phyloP scores from a whole-genome alignment of 257 asterid genomes.

The Ophiorrhiza pumila region DNA sequence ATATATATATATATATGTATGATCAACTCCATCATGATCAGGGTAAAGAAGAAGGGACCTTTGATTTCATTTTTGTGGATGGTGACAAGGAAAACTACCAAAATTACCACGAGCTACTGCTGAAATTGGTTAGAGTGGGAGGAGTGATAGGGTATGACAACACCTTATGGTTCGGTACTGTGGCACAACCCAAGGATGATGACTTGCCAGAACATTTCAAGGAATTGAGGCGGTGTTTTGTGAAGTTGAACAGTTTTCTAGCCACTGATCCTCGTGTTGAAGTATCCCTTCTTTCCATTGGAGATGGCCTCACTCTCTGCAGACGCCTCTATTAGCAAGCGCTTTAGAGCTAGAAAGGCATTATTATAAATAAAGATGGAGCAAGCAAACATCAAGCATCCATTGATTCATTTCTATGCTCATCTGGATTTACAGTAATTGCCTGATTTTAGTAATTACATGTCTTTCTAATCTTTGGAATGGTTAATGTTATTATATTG shows the following conservation, averaged over 20 bases:
- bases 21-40: not conserved
- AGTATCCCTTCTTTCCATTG: conserved; percentile 41
- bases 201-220: conserved; percentile 37
- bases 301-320: conserved; percentile 58
- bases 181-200: conserved; percentile 35
- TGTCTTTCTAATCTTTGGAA: too few relatives aligned
- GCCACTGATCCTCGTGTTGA: conserved; percentile 48
- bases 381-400: too few relatives aligned
- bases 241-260: conserved; percentile 37
- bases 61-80: conserved; percentile 56
- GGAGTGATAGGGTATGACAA: conserved; percentile 54
- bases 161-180: conserved; percentile 52
- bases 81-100: conserved; percentile 51
- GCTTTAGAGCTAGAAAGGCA: too few relatives aligned
- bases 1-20: too few relatives aligned
- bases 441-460: too few relatives aligned
- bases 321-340: conserved; percentile 28
- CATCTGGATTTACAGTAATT: too few relatives aligned
- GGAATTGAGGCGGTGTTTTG: conserved; percentile 20
- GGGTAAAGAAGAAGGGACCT: conserved; percentile 38
- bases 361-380: too few relatives aligned
- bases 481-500: too few relatives aligned
- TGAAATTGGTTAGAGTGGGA: conserved; percentile 44
- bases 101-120: conserved; percentile 41
- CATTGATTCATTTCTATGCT: too few relatives aligned